Percentiles rank a stretch among this genome's conserved stretches.
These are phyloP conservation scores for Wickerhamiella sergipiensis DNA, from an alignment of 805 yeast species.

Conservation along the genomic window DNA sequence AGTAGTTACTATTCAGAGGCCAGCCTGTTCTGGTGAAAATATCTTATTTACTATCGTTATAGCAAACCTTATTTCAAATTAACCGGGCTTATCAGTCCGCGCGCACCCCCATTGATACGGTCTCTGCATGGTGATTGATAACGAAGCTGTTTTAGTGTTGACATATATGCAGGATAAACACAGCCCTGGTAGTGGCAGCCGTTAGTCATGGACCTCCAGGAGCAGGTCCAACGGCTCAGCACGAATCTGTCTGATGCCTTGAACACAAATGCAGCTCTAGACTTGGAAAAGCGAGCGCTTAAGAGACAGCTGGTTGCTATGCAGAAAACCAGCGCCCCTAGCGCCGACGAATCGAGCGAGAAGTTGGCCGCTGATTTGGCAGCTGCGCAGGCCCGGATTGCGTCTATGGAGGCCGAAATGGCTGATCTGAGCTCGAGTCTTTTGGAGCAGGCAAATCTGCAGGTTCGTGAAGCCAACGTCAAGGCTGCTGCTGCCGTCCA, in stretches of 20 bases:
- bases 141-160: no score
- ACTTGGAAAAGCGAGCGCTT: slow-evolving; percentile 17
- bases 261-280: slow-evolving; percentile 19
- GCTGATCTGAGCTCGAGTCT: slow-evolving; percentile 40
- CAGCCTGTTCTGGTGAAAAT: neutral
- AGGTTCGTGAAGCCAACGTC: slow-evolving; percentile 62
- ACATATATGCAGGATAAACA: no score
- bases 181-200: neutral
- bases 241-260: slow-evolving; percentile 22
- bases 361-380: slow-evolving; percentile 77
- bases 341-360: slow-evolving; percentile 55
- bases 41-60: neutral
- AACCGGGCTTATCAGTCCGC: no score
- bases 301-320: slow-evolving; percentile 12
- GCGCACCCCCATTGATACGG: no score
- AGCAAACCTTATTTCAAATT: no score
- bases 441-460: slow-evolving; percentile 44
- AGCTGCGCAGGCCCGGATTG: slow-evolving; percentile 54
- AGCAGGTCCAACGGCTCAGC: slow-evolving; percentile 12
- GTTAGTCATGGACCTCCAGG: slow-evolving; percentile 1
- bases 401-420: slow-evolving; percentile 41
- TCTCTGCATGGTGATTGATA: no score
- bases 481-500: slow-evolving; percentile 48
- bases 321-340: slow-evolving; percentile 10
- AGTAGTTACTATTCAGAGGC: neutral